These are phyloP conservation scores for Podospora fimiseda DNA, from an alignment of 495 filamentous ascomycete species.

Conservation along the genomic window DNA sequence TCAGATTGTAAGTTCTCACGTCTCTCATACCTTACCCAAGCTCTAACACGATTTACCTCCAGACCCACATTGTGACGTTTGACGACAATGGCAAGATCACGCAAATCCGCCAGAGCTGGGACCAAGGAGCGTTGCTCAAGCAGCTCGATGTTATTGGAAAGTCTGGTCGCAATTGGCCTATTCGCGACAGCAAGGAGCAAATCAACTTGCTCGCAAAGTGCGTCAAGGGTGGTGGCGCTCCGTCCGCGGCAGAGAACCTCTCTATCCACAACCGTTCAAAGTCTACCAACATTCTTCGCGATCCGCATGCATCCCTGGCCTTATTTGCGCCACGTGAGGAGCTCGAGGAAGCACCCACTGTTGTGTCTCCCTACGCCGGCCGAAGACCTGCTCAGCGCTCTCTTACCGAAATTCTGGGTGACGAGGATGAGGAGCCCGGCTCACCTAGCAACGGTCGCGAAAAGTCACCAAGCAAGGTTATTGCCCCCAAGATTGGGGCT, in stretches of 20 bases:
- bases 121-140: constrained; percentile 88
- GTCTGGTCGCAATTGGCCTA: constrained; percentile 85
- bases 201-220: constrained; percentile 59
- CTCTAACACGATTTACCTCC: constrained; percentile 26
- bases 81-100: constrained; percentile 66
- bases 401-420: constrained; percentile 48
- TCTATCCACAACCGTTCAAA: constrained; percentile 37
- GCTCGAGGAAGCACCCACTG: constrained; percentile 37
- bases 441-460: constrained; percentile 46
- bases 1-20: constrained; percentile 62
- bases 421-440: constrained; percentile 33
- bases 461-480: constrained; percentile 38
- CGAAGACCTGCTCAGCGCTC: constrained; percentile 40
- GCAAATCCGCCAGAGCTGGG: constrained; percentile 86
- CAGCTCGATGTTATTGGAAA: constrained; percentile 89
- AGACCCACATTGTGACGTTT: constrained; percentile 91
- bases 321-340: constrained; percentile 62
- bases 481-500: constrained; percentile 57
- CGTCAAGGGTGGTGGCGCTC: constrained; percentile 31
- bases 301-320: constrained; percentile 71
- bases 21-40: not conserved
- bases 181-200: constrained; percentile 84
- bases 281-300: constrained; percentile 46
- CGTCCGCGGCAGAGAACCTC: constrained; percentile 17
- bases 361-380: constrained; percentile 49